Conservation (phyloP, 148 eudicot genomes). For the Beta vulgaris region DNA sequence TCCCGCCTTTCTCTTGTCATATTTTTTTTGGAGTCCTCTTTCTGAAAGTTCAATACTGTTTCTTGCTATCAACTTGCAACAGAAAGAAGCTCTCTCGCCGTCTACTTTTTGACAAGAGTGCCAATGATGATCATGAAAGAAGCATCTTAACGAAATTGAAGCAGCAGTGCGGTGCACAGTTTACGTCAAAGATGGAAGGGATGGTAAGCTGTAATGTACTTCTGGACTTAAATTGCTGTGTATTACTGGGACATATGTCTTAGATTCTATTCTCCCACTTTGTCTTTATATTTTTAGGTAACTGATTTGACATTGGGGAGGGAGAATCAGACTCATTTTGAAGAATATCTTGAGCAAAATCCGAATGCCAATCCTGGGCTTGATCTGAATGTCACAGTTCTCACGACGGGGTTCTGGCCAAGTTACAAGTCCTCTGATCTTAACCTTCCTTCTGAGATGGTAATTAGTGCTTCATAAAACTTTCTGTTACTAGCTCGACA, state of each 20-base stretch:
- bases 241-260: neutral
- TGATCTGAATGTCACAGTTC: constrained; percentile 79
- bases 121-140: constrained; percentile 84
- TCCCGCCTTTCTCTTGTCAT: neutral
- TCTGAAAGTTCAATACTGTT: neutral
- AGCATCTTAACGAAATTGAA: constrained; percentile 72
- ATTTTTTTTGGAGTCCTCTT: neutral
- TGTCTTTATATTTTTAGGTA: constrained; percentile 45
- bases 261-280: neutral
- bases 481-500: neutral
- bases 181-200: constrained; percentile 93
- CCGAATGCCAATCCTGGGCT: constrained; percentile 52
- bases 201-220: constrained; percentile 43
- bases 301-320: constrained; percentile 75
- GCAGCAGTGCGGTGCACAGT: constrained; percentile 88
- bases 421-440: constrained; percentile 80
- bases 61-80: constrained; percentile 9
- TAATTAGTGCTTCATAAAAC: constrained; percentile 15
- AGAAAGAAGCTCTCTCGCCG: constrained; percentile 88
- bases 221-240: neutral
- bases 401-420: constrained; percentile 90
- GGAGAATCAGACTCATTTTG: constrained; percentile 72
- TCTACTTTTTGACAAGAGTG: constrained; percentile 73
- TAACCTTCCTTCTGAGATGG: constrained; percentile 78
- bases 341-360: constrained; percentile 56